Conservation (phyloP, 2,329 filamentous ascomycete genomes). For the Fusarium chaquense region DNA sequence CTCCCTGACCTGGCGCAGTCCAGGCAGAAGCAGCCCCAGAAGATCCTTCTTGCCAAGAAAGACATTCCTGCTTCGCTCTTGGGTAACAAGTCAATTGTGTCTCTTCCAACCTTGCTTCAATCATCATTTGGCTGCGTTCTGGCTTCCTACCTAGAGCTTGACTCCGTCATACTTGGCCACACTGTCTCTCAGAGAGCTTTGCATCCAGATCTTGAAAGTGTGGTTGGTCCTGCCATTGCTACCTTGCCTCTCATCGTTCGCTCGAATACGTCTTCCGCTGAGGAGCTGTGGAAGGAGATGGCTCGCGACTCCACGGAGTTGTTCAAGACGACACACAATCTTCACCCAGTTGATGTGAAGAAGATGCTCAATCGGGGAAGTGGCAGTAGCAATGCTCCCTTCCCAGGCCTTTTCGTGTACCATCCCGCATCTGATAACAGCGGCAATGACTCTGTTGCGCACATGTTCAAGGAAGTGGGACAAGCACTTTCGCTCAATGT, state of each 20-base stretch:
- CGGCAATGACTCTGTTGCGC: neutral
- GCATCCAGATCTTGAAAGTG: neutral
- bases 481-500: conserved; percentile 31
- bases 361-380: conserved; percentile 22
- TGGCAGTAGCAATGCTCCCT: neutral
- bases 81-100: accelerated
- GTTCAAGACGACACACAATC: conserved; percentile 4
- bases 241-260: conserved; percentile 22
- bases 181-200: conserved; percentile 19
- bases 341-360: conserved; percentile 28
- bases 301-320: neutral
- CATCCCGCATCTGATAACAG: conserved; percentile 8
- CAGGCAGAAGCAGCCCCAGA: conserved; percentile 17
- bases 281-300: conserved; percentile 21
- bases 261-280: neutral
- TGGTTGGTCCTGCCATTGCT: conserved; percentile 25
- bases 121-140: conserved; percentile 26
- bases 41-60: conserved; percentile 2
- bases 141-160: conserved; percentile 14
- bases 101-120: conserved; percentile 9
- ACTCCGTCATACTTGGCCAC: conserved; percentile 12
- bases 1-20: conserved; percentile 23
- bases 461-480: conserved; percentile 14
- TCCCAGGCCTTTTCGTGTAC: conserved; percentile 25
- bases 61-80: neutral